Evolutionary conservation across 2,329 filamentous ascomycete genomes (phyloP).

Genomic region (Lecanoromycetidae sp.): DNA sequence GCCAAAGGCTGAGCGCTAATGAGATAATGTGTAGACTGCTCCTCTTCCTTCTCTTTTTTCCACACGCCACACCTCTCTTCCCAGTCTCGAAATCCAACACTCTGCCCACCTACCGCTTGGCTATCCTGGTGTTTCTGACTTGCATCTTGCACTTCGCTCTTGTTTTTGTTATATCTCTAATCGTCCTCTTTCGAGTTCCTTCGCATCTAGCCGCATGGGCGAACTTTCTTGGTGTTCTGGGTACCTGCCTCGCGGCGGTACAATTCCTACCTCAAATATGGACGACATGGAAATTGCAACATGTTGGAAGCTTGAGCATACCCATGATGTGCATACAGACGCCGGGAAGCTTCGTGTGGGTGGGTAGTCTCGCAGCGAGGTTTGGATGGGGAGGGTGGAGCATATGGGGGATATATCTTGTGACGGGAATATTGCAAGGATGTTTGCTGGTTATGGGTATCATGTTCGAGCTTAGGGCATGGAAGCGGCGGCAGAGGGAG

Average conservation of each 20-base stretch:
- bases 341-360: conserved; percentile 81
- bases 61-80: conserved; percentile 45
- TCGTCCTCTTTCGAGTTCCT: conserved; percentile 54
- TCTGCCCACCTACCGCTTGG: conserved; percentile 62
- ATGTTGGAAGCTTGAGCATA: conserved; percentile 83
- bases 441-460: conserved; percentile 68
- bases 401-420: conserved; percentile 81
- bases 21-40: conserved; percentile 49
- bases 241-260: conserved; percentile 65
- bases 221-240: conserved; percentile 68
- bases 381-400: conserved; percentile 82
- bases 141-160: conserved; percentile 67
- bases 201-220: conserved; percentile 64
- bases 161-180: conserved; percentile 54
- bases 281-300: conserved; percentile 74
- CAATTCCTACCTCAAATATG: conserved; percentile 95
- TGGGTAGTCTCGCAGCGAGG: conserved; percentile 66
- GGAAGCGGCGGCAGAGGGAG: conserved; percentile 24
- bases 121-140: conserved; percentile 58
- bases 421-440: conserved; percentile 79
- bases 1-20: not conserved
- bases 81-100: conserved; percentile 28
- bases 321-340: conserved; percentile 98
- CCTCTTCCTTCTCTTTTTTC: conserved; percentile 92
- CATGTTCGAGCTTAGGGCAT: conserved; percentile 52